phyloP scores from a whole-genome alignment of 202 grass and related monocot genomes.

The Sporobolus alterniflorus region DNA sequence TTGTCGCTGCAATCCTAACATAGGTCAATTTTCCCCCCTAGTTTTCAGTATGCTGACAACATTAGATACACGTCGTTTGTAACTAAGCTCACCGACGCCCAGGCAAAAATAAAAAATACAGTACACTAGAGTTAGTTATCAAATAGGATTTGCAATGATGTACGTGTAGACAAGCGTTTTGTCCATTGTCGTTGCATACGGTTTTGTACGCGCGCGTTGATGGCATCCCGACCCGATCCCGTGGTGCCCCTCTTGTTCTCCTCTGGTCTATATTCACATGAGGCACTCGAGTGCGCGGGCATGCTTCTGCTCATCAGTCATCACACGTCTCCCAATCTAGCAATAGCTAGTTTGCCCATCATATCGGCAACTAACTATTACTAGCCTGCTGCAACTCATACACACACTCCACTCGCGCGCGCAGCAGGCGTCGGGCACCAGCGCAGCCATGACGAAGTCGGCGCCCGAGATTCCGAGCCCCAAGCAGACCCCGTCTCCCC shows the following conservation, averaged over 20 bases:
- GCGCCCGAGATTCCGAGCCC: conserved; percentile 38
- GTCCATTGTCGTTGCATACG: neutral
- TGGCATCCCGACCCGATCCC: neutral
- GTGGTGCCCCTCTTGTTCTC: no score
- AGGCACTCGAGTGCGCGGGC: no score
- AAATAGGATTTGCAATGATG: neutral
- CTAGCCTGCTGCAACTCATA: neutral
- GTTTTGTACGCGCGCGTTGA: neutral
- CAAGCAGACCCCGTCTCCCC: conserved; percentile 34
- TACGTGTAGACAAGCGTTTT: neutral
- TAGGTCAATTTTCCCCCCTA: no score
- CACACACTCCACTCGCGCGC: neutral
- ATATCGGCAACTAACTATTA: neutral
- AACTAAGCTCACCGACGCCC: no score
- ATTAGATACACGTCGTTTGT: no score
- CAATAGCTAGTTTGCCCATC: neutral
- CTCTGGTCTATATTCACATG: no score
- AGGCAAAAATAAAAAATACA: no score
- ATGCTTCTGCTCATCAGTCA: no score
- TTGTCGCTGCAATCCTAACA: no score
- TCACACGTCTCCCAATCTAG: no score
- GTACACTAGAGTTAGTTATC: neutral
- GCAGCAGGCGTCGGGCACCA: neutral
- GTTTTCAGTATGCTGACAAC: no score
- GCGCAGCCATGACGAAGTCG: conserved; percentile 37